phyloP scores from a whole-genome alignment of 345 rosid species.

The Capsella bursapastoris region DNA sequence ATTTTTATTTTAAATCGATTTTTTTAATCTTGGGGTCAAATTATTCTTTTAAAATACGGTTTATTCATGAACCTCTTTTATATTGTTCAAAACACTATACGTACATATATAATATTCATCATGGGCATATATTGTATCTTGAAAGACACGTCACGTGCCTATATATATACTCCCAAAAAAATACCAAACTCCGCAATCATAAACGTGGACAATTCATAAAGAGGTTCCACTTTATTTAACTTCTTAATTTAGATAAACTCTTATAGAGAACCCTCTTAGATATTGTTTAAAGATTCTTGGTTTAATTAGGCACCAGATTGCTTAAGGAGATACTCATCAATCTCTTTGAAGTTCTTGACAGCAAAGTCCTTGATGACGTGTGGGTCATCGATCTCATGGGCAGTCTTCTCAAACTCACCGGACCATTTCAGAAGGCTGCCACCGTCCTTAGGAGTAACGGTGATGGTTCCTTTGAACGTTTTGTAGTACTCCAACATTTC shows the following conservation, averaged over 20 bases:
- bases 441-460: conserved; percentile 64
- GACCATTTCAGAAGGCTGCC: conserved; percentile 85
- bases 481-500: conserved; percentile 83
- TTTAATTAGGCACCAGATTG: conserved; percentile 31
- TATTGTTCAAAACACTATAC: no score
- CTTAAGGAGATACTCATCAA: conserved; percentile 62
- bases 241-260: conserved; percentile 1
- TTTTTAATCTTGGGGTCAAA: no score
- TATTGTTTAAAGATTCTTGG: not conserved
- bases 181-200: not conserved
- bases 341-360: conserved; percentile 71
- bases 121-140: not conserved
- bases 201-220: conserved; percentile 12
- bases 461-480: conserved; percentile 62
- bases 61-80: no score
- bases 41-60: no score
- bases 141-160: not conserved
- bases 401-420: conserved; percentile 74
- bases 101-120: no score
- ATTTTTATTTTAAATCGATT: no score
- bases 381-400: conserved; percentile 72
- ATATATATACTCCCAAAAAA: not conserved
- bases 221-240: conserved; percentile 31
- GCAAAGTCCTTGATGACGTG: conserved; percentile 76
- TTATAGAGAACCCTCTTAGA: conserved; percentile 9